Percentiles rank a stretch among this genome's conserved stretches.
Evolutionary conservation across 75 land plant species (phyloP).

Genomic region (Pinus taeda): DNA sequence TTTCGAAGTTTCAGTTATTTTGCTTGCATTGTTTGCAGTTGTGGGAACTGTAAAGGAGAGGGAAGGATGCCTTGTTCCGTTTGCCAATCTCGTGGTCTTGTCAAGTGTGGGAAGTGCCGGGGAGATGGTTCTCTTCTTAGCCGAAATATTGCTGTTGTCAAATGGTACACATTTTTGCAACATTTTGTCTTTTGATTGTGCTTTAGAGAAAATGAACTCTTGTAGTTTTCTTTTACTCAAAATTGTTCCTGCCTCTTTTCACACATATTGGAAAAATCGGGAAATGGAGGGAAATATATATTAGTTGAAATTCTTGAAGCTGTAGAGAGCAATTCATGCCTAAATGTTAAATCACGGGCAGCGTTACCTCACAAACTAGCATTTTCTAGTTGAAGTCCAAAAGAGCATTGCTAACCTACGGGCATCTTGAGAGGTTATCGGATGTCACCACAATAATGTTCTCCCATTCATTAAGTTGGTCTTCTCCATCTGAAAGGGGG

Average conservation of each 20-base stretch:
- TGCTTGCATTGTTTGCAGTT: conserved; percentile 42
- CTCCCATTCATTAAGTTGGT: too few species aligned
- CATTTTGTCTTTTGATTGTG: background rate
- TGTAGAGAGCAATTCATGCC: background rate
- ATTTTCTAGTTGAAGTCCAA: too few species aligned
- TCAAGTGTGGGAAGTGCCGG: conserved; percentile 71
- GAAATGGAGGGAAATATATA: background rate
- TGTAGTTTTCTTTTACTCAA: too few species aligned
- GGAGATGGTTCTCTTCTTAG: conserved; percentile 69
- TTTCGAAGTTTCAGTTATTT: background rate
- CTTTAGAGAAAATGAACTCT: background rate
- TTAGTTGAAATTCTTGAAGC: background rate
- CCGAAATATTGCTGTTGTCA: conserved; percentile 53
- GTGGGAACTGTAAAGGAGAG: conserved; percentile 67
- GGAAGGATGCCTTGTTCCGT: conserved; percentile 70
- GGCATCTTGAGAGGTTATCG: too few species aligned
- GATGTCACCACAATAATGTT: too few species aligned
- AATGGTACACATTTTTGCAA: conserved; percentile 51
- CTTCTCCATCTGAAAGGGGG: too few species aligned
- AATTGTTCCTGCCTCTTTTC: background rate
- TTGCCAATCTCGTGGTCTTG: conserved; percentile 80
- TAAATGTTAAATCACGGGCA: background rate
- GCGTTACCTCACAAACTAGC: too few species aligned
- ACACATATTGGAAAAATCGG: background rate
- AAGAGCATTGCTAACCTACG: too few species aligned